Evolutionary conservation across 225 moss, liverwort and hornwort genomes (phyloP), one percentile per base, ranked within the genome.

Genomic region (Bryoerythrophyllum caledonicum): DNA sequence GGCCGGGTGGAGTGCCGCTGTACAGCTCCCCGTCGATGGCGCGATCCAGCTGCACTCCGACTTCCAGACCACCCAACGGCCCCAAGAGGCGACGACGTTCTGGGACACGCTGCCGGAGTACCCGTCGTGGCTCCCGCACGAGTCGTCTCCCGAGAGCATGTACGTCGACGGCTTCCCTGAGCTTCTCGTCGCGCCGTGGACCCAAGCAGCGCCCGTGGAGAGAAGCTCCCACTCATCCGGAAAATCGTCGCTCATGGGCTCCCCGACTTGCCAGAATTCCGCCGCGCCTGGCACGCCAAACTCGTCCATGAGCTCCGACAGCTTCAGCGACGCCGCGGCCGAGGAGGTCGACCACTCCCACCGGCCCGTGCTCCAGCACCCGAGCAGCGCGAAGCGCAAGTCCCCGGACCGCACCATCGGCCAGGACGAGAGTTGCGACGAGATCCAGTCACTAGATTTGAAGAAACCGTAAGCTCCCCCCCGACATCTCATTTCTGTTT

Each of bases 251-350:
- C 30, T 57, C 41, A 34, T 71, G 65, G 49, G 46, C 11, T 74
- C 82, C 30, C 70, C 77, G 0, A 66, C 74, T 15, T 58, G 71
- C 34, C 52, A 78, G 63, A 81, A 84, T 81, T 81, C 77, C 10
- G 65, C 69, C 32, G 60, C 59, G 23, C 78, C 81, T 63, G 68
- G 72, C 71, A 81, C 82, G 41, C 85, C 85, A 8, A 85, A 79
- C 75, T 82, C 85, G 2, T 79, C 85, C 26, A 65, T 72, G 63
- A 82, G 79, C 72, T 82, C 79, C 12, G 85, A 60, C 23, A 82
- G 82, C 75, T 82, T 79, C 63, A 85, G 85, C 68, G 79, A 79
- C 34, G 48, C 65, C 32, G 63, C 74, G 27, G 80, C 60, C 0
- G 76, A 81, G 60, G 83, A 83, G 24, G 38, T 2, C 8, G 83